Conservation (phyloP, 2,329 filamentous ascomycete species). For the Fusarium floridanum region DNA sequence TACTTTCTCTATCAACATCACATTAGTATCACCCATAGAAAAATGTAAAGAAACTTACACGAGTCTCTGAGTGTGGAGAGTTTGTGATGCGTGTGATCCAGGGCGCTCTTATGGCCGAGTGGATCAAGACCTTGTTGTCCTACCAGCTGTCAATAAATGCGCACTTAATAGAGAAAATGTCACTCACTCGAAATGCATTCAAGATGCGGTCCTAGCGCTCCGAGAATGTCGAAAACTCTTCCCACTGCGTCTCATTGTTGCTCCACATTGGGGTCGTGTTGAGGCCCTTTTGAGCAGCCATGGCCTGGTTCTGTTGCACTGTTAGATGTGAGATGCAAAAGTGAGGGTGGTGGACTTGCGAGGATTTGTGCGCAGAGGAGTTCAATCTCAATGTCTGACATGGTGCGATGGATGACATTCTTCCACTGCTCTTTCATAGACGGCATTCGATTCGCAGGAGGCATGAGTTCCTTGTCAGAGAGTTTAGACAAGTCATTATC, state of each 20-base stretch:
- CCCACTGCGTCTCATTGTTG: constrained; percentile 40
- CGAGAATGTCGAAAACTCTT: constrained; percentile 40
- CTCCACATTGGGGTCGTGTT: constrained; percentile 42
- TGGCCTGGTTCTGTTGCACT: constrained; percentile 21
- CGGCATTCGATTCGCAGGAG: constrained; percentile 31
- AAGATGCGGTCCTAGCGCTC: constrained; percentile 44
- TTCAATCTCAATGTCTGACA: constrained; percentile 42
- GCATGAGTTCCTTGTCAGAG: constrained; percentile 24
- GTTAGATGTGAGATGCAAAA: neutral
- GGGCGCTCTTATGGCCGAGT: constrained; percentile 39
- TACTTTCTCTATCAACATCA: constrained; percentile 30
- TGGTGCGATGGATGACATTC: constrained; percentile 32
- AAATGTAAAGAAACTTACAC: constrained; percentile 20
- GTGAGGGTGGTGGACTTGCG: neutral
- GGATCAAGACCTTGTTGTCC: constrained; percentile 42
- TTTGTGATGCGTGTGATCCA: constrained; percentile 42
- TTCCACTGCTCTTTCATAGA: constrained; percentile 32
- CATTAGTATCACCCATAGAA: constrained; percentile 5
- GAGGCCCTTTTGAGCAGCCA: constrained; percentile 31
- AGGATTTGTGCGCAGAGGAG: constrained; percentile 38
- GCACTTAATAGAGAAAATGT: fast-evolving
- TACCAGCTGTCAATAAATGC: constrained; percentile 3
- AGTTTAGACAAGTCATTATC: constrained; percentile 13
- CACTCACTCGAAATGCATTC: constrained; percentile 36
- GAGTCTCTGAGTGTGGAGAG: constrained; percentile 34